Evolutionary conservation across 2,329 filamentous ascomycete species (phyloP).

Genomic region (Niveomyces coronatus): DNA sequence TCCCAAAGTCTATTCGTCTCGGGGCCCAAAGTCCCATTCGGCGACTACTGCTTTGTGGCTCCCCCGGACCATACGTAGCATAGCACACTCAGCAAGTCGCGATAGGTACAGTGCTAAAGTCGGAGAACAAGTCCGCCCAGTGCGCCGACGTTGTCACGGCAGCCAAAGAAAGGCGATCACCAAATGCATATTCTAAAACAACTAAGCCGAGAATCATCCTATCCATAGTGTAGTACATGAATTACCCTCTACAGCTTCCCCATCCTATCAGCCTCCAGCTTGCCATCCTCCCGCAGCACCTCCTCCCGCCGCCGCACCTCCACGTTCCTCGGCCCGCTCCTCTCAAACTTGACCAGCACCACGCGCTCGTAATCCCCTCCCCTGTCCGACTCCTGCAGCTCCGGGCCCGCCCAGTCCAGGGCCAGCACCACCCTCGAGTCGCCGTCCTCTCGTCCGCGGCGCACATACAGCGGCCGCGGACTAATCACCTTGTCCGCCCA

Average conservation of each 20-base stretch:
- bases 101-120: too few species aligned
- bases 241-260: conserved; percentile 17
- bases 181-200: neutral
- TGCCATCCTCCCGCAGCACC: conserved; percentile 34
- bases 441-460: conserved; percentile 20
- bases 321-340: conserved; percentile 40
- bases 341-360: conserved; percentile 43
- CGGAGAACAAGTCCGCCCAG: too few species aligned
- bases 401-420: conserved; percentile 47
- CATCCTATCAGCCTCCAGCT: conserved; percentile 13
- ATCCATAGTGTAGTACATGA: neutral
- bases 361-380: conserved; percentile 51
- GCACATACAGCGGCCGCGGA: conserved; percentile 37
- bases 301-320: conserved; percentile 42
- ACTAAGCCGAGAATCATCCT: neutral
- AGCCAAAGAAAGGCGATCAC: too few species aligned
- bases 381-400: conserved; percentile 36
- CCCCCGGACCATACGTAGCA: too few species aligned
- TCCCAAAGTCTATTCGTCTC: too few species aligned
- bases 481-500: conserved; percentile 55
- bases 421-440: conserved; percentile 42
- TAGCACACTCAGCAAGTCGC: too few species aligned
- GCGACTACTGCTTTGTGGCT: too few species aligned
- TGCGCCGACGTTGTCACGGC: too few species aligned
- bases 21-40: too few species aligned